Conservation (phyloP, 441 rosid genomes). For the Gossypium davidsonii region DNA sequence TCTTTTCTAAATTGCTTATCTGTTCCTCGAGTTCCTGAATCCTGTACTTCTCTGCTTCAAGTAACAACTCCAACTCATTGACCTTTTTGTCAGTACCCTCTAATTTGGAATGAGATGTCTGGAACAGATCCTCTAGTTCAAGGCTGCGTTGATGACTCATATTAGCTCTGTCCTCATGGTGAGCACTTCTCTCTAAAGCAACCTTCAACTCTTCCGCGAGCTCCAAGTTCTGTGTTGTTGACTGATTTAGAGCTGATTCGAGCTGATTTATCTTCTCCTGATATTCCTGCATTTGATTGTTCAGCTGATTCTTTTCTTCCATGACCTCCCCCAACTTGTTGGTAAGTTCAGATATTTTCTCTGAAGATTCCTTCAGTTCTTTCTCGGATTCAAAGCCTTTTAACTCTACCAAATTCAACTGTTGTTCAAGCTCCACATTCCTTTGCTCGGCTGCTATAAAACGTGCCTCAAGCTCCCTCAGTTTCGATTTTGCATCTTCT, state of each 20-base stretch:
- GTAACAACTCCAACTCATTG: slow-evolving; percentile 78
- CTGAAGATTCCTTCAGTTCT: slow-evolving; percentile 54
- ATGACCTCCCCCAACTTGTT: slow-evolving; percentile 43
- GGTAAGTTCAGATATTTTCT: slow-evolving; percentile 52
- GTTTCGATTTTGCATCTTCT: slow-evolving; percentile 55
- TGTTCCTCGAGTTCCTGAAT: slow-evolving; percentile 93
- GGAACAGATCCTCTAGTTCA: slow-evolving; percentile 79
- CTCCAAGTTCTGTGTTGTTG: slow-evolving; percentile 38
- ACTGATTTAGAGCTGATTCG: slow-evolving; percentile 52
- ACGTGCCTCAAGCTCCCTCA: slow-evolving; percentile 60
- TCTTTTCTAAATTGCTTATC: slow-evolving; percentile 58
- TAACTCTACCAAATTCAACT: slow-evolving; percentile 45
- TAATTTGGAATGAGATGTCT: slow-evolving; percentile 67
- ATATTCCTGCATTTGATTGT: slow-evolving; percentile 43
- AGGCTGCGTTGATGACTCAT: slow-evolving; percentile 72
- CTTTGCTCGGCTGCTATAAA: slow-evolving; percentile 60
- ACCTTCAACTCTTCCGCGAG: slow-evolving; percentile 59
- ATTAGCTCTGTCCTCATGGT: slow-evolving; percentile 70
- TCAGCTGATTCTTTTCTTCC: slow-evolving; percentile 51
- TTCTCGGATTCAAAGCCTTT: slow-evolving; percentile 56
- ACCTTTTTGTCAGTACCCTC: slow-evolving; percentile 69
- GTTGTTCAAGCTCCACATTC: slow-evolving; percentile 72
- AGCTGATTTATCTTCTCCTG: slow-evolving; percentile 43
- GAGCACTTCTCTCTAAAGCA: slow-evolving; percentile 49
- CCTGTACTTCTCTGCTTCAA: slow-evolving; percentile 74